Percentiles rank a stretch among this genome's conserved stretches.
Conservation (phyloP, 1,284 basidiomycete genomes). For the Sporisorium scitamineum region DNA sequence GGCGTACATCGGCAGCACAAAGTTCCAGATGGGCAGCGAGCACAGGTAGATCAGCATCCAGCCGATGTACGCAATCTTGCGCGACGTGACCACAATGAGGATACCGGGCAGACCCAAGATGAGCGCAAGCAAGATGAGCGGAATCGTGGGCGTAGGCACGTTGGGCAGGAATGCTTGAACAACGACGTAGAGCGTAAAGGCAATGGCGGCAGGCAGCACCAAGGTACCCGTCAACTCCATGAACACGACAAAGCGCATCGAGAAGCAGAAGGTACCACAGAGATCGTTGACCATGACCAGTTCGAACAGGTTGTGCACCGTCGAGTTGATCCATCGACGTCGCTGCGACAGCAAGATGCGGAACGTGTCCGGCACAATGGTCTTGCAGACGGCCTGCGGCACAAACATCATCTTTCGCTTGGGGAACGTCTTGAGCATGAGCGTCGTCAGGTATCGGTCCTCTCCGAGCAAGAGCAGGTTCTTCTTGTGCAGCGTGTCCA, state of each 20-base stretch:
- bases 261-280: slow-evolving; percentile 72
- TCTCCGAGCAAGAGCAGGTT: slow-evolving; percentile 72
- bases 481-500: slow-evolving; percentile 72
- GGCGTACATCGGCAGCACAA: slow-evolving; percentile 68
- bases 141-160: slow-evolving; percentile 57
- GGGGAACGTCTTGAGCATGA: slow-evolving; percentile 72
- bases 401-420: slow-evolving; percentile 72
- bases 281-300: slow-evolving; percentile 71
- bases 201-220: slow-evolving; percentile 71
- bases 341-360: slow-evolving; percentile 71
- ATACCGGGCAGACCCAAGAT: slow-evolving; percentile 72
- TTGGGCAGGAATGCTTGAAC: slow-evolving; percentile 62
- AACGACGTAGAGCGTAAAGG: slow-evolving; percentile 70
- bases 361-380: slow-evolving; percentile 72
- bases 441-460: slow-evolving; percentile 72
- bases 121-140: slow-evolving; percentile 69
- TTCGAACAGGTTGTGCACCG: slow-evolving; percentile 72
- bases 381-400: slow-evolving; percentile 72
- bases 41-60: slow-evolving; percentile 72
- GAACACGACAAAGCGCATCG: slow-evolving; percentile 71
- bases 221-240: slow-evolving; percentile 72
- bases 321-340: slow-evolving; percentile 72
- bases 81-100: slow-evolving; percentile 71
- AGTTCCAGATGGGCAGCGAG: slow-evolving; percentile 72
- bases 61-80: slow-evolving; percentile 70